Evolutionary conservation across 2,329 filamentous ascomycete genomes (phyloP).

Genomic region (Ascocoryne sarcoides): DNA sequence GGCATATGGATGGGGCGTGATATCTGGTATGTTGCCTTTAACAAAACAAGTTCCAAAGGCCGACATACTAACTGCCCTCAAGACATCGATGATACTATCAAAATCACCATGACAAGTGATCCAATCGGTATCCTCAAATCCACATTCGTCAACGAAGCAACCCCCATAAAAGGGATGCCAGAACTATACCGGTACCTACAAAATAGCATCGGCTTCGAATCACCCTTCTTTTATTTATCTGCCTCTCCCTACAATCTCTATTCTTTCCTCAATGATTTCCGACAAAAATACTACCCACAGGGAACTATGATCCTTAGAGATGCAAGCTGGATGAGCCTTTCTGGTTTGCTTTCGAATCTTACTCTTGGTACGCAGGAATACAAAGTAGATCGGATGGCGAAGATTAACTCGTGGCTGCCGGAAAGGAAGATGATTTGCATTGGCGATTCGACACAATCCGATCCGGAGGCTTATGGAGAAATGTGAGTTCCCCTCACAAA

Average conservation of each 20-base stretch:
- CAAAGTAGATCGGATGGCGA: slow-evolving; percentile 71
- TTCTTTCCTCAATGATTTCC: slow-evolving; percentile 71
- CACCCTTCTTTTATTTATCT: slow-evolving; percentile 87
- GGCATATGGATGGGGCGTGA: slow-evolving; percentile 72
- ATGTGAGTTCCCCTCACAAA: slow-evolving; percentile 43
- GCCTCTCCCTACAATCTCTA: slow-evolving; percentile 94
- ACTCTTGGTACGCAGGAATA: slow-evolving; percentile 78
- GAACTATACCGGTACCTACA: slow-evolving; percentile 67
- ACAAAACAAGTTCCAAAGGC: slow-evolving; percentile 17
- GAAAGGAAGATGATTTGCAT: slow-evolving; percentile 71
- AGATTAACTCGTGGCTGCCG: slow-evolving; percentile 73
- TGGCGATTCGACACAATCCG: slow-evolving; percentile 84
- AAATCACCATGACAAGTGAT: slow-evolving; percentile 74
- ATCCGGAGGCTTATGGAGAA: slow-evolving; percentile 83
- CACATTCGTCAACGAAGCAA: slow-evolving; percentile 72
- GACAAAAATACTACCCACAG: slow-evolving; percentile 59
- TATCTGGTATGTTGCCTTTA: slow-evolving; percentile 52
- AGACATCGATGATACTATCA: slow-evolving; percentile 96
- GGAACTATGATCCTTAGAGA: slow-evolving; percentile 82
- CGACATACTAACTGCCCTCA: neutral
- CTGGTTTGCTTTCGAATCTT: slow-evolving; percentile 68
- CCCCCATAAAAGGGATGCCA: slow-evolving; percentile 71
- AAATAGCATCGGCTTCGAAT: slow-evolving; percentile 41
- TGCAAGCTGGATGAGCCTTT: slow-evolving; percentile 75
- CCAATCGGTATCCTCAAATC: slow-evolving; percentile 72